Base-by-base conservation (phyloP, 306 rosid species). In the Lathyrus aphaca region DNA sequence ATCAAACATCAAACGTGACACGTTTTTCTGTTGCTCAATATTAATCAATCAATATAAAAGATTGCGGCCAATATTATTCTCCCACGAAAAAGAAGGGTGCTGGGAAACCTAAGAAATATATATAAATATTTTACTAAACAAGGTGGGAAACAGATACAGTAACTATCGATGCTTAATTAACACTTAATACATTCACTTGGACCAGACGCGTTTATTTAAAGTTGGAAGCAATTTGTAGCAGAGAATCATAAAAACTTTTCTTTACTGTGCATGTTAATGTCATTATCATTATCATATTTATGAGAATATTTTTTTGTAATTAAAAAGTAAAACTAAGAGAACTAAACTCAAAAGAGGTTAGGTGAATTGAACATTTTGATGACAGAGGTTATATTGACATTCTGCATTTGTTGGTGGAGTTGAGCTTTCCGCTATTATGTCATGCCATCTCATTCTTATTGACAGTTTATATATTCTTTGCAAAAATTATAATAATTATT, bases 391-490 rank as follows among this genome's bases (percentile, higher is more conserved):
- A 10, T 11, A 16, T 56, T 70, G 74, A 70, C 57, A 70, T 70
- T 57, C 44, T 71, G 11, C 37, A 18, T 59, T 71, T 60, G 59
- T 45, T 45, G 67, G 75, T 71, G 49, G 76, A n/a, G 48, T 15
- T 35, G 38, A 35, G 10, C 0, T 35, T 35, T 35, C 39, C 10
- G 27, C 11, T 10, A 5, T 25, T 43, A 27, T 12, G 61, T 70
- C 13, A 27, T 17, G 57, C 57, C 8, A 71, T 71, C 76, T 29
- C 25, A 71, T 71, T 59, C 49, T 25, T 1, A 0, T 25, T 16
- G 17, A 17, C 17, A 35, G 1, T 35, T 7, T 3, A 35, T 7
- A 35, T 35, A 35, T 8, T 35, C 10, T 35, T 35, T 35, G 10
- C 9, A 35, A 7, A 35, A 35, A 1, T 35, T 35, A 32, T 35